Conservation (phyloP, 352 stramenopile genomes). For the Pythium brassicae region DNA sequence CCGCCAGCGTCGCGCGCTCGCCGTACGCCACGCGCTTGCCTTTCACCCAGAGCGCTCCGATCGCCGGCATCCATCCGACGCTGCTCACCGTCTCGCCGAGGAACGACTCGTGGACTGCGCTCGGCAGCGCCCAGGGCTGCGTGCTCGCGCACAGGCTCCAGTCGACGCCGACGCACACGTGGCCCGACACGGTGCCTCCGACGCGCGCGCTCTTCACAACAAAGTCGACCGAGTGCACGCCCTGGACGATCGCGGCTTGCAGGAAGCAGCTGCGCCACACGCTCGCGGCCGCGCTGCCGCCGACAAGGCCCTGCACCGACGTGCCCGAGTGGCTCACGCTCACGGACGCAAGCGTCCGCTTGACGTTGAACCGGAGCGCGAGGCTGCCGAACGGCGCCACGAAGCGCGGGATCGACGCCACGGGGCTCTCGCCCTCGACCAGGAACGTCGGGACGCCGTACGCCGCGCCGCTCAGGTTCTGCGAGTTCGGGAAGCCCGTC, state of each 20-base stretch:
- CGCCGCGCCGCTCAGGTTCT: slow-evolving; percentile 79
- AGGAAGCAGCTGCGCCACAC: slow-evolving; percentile 66
- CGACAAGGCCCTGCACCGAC: slow-evolving; percentile 42
- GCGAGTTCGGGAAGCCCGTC: slow-evolving; percentile 76
- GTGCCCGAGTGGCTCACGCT: slow-evolving; percentile 72
- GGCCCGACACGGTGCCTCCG: slow-evolving; percentile 57
- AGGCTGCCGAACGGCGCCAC: slow-evolving; percentile 50
- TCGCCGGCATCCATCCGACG: slow-evolving; percentile 83
- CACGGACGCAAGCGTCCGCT: slow-evolving; percentile 54
- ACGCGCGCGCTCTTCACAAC: slow-evolving; percentile 64
- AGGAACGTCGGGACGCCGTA: slow-evolving; percentile 86
- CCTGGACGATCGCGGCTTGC: slow-evolving; percentile 53
- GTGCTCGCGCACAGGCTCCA: slow-evolving; percentile 27
- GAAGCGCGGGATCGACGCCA: slow-evolving; percentile 61
- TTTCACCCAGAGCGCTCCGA: slow-evolving; percentile 70
- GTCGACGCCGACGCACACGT: slow-evolving; percentile 75
- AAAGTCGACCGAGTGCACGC: slow-evolving; percentile 77
- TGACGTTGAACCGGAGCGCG: slow-evolving; percentile 57
- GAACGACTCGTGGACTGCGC: slow-evolving; percentile 28
- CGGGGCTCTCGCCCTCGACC: slow-evolving; percentile 68
- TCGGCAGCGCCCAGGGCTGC: slow-evolving; percentile 1
- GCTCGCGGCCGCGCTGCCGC: slow-evolving; percentile 23
- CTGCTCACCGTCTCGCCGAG: slow-evolving; percentile 44
- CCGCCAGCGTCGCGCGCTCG: slow-evolving; percentile 27
- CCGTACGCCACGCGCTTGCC: slow-evolving; percentile 55